Base-by-base conservation (phyloP, 1,139 yeast species). In the Geotrichum candidum region DNA sequence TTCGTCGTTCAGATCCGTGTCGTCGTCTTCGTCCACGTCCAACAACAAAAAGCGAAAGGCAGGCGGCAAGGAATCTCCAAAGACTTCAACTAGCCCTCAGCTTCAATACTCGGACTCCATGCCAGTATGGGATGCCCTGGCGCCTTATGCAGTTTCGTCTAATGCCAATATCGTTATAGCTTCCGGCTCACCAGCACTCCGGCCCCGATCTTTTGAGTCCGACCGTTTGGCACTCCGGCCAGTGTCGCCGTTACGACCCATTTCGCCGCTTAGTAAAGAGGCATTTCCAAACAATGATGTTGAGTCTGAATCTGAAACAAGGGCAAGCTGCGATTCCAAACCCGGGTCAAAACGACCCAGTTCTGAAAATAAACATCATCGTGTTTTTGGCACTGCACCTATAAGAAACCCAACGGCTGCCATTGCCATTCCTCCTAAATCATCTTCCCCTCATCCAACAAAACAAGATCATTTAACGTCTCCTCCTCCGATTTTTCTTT, bases 41-140 rank as follows among this genome's bases (percentile, higher is more conserved):
- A n/a, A 41, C 18, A 41, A 18, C 18, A 50, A 50, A 9, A 50
- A 27, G 10, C 52, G 33, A 6, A 50, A 50, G 15, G 52, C 33
- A 10, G 52, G 52, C 3, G 52, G 52, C 31, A 27, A 27, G 11
- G 33, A 50, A 2, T 50, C 33, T 13, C 22, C 52, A 6, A 50
- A 50, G 23, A 23, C 1, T 33, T 25, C 46, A 23, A 13, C 57
- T 7, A 56, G 59, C 33, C 62, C 59, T 29, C 57, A 60, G 15
- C 56, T 60, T 29, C 62, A 60, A 31, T 60, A 55, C 33, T 60
- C 62, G n/a, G 59, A 53, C 5, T 60, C 62, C 3, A 60, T 60
- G 62, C 62, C 62, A 4, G 62, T 60, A 7, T 48, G 54, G 57
- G 62, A 60, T 33, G 59, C 59, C 1, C 52, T 45, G 3, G 62